Percentiles rank a stretch among this genome's conserved stretches.
These are phyloP conservation scores for Salicornia ramosissima DNA, from an alignment of 148 eudicot genomes.

Conservation along the genomic window DNA sequence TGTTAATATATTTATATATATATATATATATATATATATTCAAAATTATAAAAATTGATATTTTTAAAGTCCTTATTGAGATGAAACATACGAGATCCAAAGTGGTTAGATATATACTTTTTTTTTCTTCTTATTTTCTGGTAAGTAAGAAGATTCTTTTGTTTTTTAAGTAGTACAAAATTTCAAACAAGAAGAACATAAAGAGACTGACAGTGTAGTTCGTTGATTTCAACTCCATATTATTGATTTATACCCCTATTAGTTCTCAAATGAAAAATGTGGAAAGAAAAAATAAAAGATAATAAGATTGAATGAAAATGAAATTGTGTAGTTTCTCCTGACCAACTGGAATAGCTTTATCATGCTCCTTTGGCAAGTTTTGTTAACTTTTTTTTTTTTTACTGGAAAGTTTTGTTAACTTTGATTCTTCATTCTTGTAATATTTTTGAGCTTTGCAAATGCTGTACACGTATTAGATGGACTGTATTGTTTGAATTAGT, in stretches of 20 bases:
- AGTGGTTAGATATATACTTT: too few relatives aligned
- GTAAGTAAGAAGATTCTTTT: too few relatives aligned
- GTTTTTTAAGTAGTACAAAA: too few relatives aligned
- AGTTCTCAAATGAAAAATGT: neutral
- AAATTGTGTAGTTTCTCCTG: slow-evolving; percentile 8
- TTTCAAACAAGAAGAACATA: too few relatives aligned
- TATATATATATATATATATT: too few relatives aligned
- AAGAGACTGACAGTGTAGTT: too few relatives aligned
- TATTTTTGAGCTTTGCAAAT: slow-evolving; percentile 7
- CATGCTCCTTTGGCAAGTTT: neutral
- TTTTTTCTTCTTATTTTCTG: too few relatives aligned
- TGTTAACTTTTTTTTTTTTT: neutral
- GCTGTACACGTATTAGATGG: slow-evolving; percentile 13
- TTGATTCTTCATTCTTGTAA: slow-evolving; percentile 1
- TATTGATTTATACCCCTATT: neutral
- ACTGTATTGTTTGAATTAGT: slow-evolving; percentile 12
- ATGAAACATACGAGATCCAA: too few relatives aligned
- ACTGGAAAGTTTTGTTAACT: neutral
- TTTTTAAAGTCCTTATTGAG: too few relatives aligned
- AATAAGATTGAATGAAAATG: neutral
- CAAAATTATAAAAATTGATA: too few relatives aligned
- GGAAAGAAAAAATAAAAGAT: neutral
- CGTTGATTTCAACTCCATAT: neutral
- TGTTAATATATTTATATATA: too few relatives aligned
- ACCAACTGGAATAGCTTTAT: slow-evolving; percentile 8